Evolutionary conservation across 2,329 filamentous ascomycete genomes (phyloP).

Genomic region (Talaromyces albobiverticillius): DNA sequence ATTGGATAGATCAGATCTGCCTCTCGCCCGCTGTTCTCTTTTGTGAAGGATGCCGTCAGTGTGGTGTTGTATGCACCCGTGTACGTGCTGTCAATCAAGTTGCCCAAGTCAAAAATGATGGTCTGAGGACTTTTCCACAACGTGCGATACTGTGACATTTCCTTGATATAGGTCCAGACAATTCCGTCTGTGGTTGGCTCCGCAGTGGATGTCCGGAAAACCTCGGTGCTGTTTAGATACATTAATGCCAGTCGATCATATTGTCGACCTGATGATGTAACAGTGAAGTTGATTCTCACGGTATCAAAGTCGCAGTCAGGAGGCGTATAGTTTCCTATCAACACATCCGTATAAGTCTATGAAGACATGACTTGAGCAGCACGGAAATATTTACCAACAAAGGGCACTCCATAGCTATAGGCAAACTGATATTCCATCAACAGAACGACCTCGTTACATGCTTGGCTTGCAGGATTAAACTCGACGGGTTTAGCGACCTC

Average conservation of each 20-base stretch:
- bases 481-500: slow-evolving; percentile 66
- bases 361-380: not conserved
- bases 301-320: slow-evolving; percentile 69
- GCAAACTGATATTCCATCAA: slow-evolving; percentile 71
- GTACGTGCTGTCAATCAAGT: slow-evolving; percentile 67
- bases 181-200: slow-evolving; percentile 72
- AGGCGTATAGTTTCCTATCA: slow-evolving; percentile 61
- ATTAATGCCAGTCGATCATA: slow-evolving; percentile 74
- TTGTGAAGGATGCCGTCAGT: slow-evolving; percentile 70
- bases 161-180: slow-evolving; percentile 72
- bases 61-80: slow-evolving; percentile 73
- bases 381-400: slow-evolving; percentile 57
- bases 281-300: slow-evolving; percentile 73
- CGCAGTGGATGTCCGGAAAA: slow-evolving; percentile 81
- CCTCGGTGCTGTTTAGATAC: slow-evolving; percentile 72
- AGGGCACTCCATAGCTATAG: slow-evolving; percentile 70
- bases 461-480: slow-evolving; percentile 39
- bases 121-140: slow-evolving; percentile 69
- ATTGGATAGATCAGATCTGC: slow-evolving; percentile 68
- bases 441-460: slow-evolving; percentile 40
- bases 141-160: slow-evolving; percentile 68
- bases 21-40: slow-evolving; percentile 33
- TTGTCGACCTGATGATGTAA: slow-evolving; percentile 67
- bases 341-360: slow-evolving; percentile 6
- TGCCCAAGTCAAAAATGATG: slow-evolving; percentile 76